Evolutionary conservation across 2,329 filamentous ascomycete species (phyloP).

Genomic region (Magnaporthiopsis rhizophila): DNA sequence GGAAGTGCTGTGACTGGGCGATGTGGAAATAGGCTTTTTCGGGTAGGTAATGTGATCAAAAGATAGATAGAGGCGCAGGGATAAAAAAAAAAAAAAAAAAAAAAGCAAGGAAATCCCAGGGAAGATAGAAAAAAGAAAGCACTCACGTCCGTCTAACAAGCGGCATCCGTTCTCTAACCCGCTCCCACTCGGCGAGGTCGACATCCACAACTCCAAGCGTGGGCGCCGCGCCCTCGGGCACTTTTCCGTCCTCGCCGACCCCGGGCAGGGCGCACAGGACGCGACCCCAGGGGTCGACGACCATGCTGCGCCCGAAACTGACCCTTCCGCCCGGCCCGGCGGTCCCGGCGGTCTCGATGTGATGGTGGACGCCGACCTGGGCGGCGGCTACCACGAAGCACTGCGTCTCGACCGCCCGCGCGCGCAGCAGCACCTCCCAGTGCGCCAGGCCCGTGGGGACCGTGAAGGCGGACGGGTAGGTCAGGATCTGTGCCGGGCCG

Average conservation of each 20-base stretch:
- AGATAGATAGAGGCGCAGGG: neutral
- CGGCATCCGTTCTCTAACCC: conserved; percentile 44
- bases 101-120: neutral
- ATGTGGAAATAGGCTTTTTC: too few species aligned
- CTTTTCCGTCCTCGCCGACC: conserved; percentile 32
- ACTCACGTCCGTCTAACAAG: conserved; percentile 44
- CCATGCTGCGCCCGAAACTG: conserved; percentile 81
- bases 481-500: conserved; percentile 60
- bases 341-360: too few species aligned
- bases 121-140: neutral
- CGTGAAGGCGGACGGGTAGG: conserved; percentile 88
- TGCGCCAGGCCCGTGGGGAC: conserved; percentile 77
- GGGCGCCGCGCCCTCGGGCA: conserved; percentile 28
- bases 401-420: conserved; percentile 83
- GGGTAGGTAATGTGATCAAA: neutral
- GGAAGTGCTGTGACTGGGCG: too few species aligned
- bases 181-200: conserved; percentile 37
- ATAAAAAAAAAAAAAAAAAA: neutral
- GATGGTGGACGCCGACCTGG: conserved; percentile 63
- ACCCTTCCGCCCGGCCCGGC: conserved; percentile 34
- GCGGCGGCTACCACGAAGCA: conserved; percentile 81
- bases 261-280: conserved; percentile 59
- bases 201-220: conserved; percentile 50
- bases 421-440: conserved; percentile 72
- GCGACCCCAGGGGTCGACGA: conserved; percentile 80